Evolutionary conservation across 2,329 filamentous ascomycete genomes (phyloP).

Genomic region (Westerdykella ornata): DNA sequence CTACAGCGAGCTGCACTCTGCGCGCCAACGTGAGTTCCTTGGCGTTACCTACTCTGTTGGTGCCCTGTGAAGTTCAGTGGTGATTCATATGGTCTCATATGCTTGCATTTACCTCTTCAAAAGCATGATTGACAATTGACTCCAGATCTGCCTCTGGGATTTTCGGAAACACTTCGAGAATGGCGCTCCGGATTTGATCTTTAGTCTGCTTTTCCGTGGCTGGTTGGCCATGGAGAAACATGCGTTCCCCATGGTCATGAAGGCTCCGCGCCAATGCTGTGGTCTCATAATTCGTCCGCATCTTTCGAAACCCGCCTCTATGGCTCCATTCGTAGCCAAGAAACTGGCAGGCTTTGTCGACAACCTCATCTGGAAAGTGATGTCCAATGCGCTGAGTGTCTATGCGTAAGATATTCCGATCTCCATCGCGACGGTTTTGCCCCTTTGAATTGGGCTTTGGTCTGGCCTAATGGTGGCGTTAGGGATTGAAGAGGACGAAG

Average conservation of each 20-base stretch:
- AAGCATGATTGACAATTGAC: constrained; percentile 54
- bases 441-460: constrained; percentile 42
- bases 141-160: constrained; percentile 54
- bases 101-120: constrained; percentile 46
- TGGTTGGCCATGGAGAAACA: constrained; percentile 20
- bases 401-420: constrained; percentile 45
- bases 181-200: constrained; percentile 52
- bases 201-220: constrained; percentile 42
- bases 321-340: constrained; percentile 32
- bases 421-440: constrained; percentile 44
- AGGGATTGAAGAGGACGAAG: constrained; percentile 4
- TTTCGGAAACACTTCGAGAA: constrained; percentile 57
- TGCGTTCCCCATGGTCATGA: constrained; percentile 27
- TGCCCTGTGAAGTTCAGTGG: constrained; percentile 39
- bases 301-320: constrained; percentile 4
- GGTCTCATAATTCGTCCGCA: constrained; percentile 12
- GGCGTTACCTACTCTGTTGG: constrained; percentile 53
- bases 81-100: neutral
- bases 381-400: constrained; percentile 56
- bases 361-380: constrained; percentile 56
- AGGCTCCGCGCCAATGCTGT: constrained; percentile 32
- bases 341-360: constrained; percentile 51
- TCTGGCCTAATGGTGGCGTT: constrained; percentile 20
- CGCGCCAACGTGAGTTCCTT: constrained; percentile 49
- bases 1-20: constrained; percentile 55